phyloP scores from a whole-genome alignment of 331 rosid species.

The Dryas integrifolia region DNA sequence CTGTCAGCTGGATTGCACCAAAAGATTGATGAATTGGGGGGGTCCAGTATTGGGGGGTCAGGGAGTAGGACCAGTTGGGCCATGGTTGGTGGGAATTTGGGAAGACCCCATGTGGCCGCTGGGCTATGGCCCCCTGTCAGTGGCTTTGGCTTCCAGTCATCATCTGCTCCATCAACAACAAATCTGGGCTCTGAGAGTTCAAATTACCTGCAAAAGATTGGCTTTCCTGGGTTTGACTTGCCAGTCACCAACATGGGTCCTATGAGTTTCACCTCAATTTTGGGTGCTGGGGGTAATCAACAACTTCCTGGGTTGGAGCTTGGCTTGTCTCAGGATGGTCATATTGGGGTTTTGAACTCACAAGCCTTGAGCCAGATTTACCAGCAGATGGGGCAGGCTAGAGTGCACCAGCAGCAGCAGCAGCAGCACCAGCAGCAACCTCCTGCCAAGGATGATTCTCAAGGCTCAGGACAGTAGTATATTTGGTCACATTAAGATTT shows the following conservation, averaged over 20 bases:
- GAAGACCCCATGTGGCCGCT: constrained; percentile 76
- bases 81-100: constrained; percentile 61
- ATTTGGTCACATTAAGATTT: constrained; percentile 10
- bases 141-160: constrained; percentile 66
- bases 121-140: constrained; percentile 69
- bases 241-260: constrained; percentile 64
- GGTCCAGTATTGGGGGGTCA: constrained; percentile 54
- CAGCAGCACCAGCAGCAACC: constrained; percentile 37
- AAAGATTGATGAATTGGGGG: constrained; percentile 61
- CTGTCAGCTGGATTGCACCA: constrained; percentile 62
- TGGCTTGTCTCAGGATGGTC: constrained; percentile 89
- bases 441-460: constrained; percentile 86
- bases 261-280: constrained; percentile 91
- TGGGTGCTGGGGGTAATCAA: constrained; percentile 68
- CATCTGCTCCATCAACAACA: constrained; percentile 50
- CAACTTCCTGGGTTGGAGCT: constrained; percentile 90
- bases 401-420: constrained; percentile 51
- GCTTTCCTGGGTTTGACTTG: constrained; percentile 76
- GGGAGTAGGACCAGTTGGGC: constrained; percentile 67
- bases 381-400: constrained; percentile 80
- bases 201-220: constrained; percentile 77
- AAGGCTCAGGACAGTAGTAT: constrained; percentile 69
- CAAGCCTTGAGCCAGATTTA: constrained; percentile 84
- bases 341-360: constrained; percentile 80
- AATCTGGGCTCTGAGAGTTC: constrained; percentile 52